Evolutionary conservation across 2,329 filamentous ascomycete genomes (phyloP).

Genomic region (Anisogramma anomala): DNA sequence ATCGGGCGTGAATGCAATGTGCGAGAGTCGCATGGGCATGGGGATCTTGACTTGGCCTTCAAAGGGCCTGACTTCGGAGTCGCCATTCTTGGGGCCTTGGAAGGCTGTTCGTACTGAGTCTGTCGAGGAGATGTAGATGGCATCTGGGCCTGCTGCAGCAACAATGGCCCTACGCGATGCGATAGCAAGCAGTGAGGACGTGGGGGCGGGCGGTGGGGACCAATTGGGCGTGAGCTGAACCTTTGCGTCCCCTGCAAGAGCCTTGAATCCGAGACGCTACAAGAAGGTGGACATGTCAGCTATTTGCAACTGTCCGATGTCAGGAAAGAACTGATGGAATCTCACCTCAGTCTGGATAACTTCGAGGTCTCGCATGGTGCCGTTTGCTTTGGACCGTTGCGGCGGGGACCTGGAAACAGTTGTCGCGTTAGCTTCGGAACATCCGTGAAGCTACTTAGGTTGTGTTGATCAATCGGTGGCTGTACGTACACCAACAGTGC

Average conservation of each 20-base stretch:
- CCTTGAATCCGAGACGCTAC: conserved; percentile 67
- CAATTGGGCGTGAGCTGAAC: conserved; percentile 70
- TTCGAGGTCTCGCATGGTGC: conserved; percentile 27
- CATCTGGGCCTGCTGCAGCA: conserved; percentile 76
- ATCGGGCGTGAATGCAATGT: conserved; percentile 83
- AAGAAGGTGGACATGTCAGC: too few relatives aligned
- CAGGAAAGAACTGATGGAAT: conserved; percentile 1
- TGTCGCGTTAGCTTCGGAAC: conserved; percentile 6
- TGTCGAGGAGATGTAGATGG: conserved; percentile 64
- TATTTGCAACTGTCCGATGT: too few relatives aligned
- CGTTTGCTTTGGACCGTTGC: conserved; percentile 16
- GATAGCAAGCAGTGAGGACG: conserved; percentile 72
- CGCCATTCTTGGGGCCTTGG: conserved; percentile 43
- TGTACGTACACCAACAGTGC: not conserved
- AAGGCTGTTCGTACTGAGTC: conserved; percentile 69
- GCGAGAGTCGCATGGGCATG: conserved; percentile 66
- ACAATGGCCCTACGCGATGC: conserved; percentile 70
- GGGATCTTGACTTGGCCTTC: conserved; percentile 61
- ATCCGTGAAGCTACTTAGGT: conserved; percentile 1
- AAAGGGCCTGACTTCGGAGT: conserved; percentile 58
- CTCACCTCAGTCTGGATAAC: conserved; percentile 70
- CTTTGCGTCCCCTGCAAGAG: conserved; percentile 69
- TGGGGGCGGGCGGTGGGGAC: conserved; percentile 62
- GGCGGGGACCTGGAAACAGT: conserved; percentile 9
- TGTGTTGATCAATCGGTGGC: not conserved